Evolutionary conservation across 108 stramenopile species (phyloP).

Genomic region (Stephanodiscus minutulus): DNA sequence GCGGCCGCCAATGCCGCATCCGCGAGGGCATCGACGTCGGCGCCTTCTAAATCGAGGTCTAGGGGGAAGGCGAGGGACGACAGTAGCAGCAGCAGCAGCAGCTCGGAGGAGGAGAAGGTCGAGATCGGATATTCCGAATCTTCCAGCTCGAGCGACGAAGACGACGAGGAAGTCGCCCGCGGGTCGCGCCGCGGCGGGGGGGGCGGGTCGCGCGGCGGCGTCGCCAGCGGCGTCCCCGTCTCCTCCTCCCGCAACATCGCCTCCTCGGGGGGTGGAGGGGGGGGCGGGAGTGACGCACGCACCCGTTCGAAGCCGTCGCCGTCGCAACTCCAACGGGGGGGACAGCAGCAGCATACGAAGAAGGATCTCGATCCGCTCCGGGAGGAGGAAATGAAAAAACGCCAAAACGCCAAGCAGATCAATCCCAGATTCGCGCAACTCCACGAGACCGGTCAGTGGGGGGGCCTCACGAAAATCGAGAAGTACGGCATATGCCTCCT

Average conservation of each 20-base stretch:
- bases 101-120: neutral
- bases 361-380: conserved; percentile 23
- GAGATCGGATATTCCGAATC: neutral
- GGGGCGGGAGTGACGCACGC: conserved; percentile 37
- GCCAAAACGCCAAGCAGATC: conserved; percentile 13
- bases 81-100: no score
- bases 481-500: conserved; percentile 30
- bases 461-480: conserved; percentile 26
- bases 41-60: no score
- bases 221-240: conserved; percentile 4
- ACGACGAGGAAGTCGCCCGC: neutral
- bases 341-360: neutral
- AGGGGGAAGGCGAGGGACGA: neutral
- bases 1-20: neutral
- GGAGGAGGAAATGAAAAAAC: conserved; percentile 9
- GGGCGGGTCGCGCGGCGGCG: neutral
- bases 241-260: neutral
- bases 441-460: conserved; percentile 40
- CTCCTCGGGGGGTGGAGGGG: neutral
- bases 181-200: neutral
- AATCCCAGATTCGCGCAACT: conserved; percentile 31
- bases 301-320: conserved; percentile 11
- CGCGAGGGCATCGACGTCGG: no score
- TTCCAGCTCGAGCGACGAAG: conserved; percentile 1
- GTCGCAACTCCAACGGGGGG: neutral